Percentiles rank a stretch among this genome's conserved stretches.
Evolutionary conservation across 2,329 filamentous ascomycete species (phyloP).

Genomic region (Cryphonectria nitschkei): DNA sequence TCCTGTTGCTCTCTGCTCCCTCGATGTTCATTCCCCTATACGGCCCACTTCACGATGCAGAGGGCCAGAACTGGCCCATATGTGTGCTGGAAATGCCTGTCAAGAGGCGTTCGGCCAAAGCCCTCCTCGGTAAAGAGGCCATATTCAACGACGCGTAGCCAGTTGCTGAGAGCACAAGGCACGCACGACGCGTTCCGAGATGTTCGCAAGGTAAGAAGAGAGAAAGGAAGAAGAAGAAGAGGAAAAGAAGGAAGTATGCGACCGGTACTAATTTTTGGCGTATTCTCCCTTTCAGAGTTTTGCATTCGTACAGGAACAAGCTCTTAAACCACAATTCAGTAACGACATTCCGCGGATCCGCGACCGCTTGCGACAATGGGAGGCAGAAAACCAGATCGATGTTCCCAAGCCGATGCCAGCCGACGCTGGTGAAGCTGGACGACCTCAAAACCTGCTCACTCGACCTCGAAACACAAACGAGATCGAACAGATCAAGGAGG

Average conservation of each 20-base stretch:
- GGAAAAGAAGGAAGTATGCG: not conserved
- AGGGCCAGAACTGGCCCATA: conserved; percentile 35
- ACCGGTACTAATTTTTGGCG: not conserved
- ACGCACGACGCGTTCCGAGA: conserved; percentile 6
- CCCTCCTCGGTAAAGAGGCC: conserved; percentile 9
- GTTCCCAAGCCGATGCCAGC: conserved; percentile 31
- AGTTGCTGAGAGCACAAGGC: conserved; percentile 8
- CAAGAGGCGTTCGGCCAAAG: conserved; percentile 15
- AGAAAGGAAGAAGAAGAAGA: not conserved
- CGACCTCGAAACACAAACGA: conserved; percentile 37
- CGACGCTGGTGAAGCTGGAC: conserved; percentile 37
- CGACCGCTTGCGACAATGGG: conserved; percentile 47
- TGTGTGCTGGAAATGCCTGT: conserved; percentile 40
- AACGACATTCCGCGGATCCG: conserved; percentile 39
- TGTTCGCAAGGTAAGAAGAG: conserved; percentile 10
- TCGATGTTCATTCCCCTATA: not conserved
- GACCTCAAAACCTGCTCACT: conserved; percentile 42
- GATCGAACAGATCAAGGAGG: conserved; percentile 34
- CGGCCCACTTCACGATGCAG: conserved; percentile 36
- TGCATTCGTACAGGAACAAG: conserved; percentile 20
- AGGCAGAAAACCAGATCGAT: conserved; percentile 39
- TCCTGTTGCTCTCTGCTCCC: not conserved
- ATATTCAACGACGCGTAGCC: conserved; percentile 11
- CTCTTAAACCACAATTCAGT: not conserved
- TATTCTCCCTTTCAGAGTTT: conserved; percentile 11